Evolutionary conservation across 2,329 filamentous ascomycete species (phyloP), one percentile per base, ranked within the genome.

Genomic region (Nothopassalora personata): DNA sequence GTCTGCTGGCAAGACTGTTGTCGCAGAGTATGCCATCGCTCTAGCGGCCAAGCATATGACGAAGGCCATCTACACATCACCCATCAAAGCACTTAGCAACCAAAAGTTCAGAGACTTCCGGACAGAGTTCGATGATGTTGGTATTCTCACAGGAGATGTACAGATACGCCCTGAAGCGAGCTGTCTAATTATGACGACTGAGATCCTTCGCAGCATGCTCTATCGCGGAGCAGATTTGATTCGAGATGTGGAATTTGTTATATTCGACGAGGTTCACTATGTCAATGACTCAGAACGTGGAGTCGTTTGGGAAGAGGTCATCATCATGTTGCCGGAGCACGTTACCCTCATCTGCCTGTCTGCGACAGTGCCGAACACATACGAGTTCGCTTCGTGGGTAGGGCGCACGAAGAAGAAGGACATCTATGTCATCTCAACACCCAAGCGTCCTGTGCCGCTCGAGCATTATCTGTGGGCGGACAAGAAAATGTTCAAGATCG

Each of bases 291-390:
- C 89, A 28, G 94, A 97, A 73, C 85, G 94, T 75, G 94, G 94
- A 70, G 94, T 99, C 5, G 94, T 99, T 0, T 99, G 94, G 94
- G 94, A 99, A 75, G 94, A 99, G 75, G 94, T 99, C 68, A 99
- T 99, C 70, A 99, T 99, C 70, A 97, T 99, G 94, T 81, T 99
- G 57, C 94, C 94, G 0, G 92, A 96, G 72, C 94, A 99, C 75
- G 91, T 99, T 43, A 96, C 94, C 1, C 82, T 99, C 23, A 99
- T 99, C 66, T 79, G 97, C 1, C 82, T 99, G 3, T 99, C 94
- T 4, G 94, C 94, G 0, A 99, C 94, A 0, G 94, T 99, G 0
- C 94, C 94, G 1, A 99, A 99, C 72, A 97, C 94, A 0, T 86
- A 97, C 63, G 94, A 99, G 72, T 99, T 99, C 69, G 94, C 94